Conservation (phyloP, 140 eudicot species). For the Erigeron philadelphicus region DNA sequence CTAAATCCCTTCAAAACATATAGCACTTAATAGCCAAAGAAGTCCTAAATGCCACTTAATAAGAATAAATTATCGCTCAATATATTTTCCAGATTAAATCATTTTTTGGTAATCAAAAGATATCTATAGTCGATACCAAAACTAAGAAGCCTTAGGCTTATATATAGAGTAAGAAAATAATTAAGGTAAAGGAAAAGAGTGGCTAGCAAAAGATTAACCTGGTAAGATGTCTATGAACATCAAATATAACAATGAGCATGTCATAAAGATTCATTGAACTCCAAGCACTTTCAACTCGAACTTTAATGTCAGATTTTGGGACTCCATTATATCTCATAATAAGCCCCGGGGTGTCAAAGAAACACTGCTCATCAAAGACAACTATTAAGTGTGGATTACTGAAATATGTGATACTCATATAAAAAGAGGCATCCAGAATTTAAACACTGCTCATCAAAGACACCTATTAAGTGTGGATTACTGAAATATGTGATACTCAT, state of each 20-base stretch:
- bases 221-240: conserved; percentile 88
- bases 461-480: conserved; percentile 19
- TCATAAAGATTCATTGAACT: conserved; percentile 72
- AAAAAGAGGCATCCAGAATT: neutral
- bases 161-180: neutral
- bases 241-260: conserved; percentile 73
- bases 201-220: conserved; percentile 43
- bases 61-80: neutral
- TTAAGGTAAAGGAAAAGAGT: conserved; percentile 1
- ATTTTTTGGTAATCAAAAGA: too few relatives aligned
- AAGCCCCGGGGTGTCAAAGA: conserved; percentile 97
- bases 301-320: conserved; percentile 71
- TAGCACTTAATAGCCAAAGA: neutral
- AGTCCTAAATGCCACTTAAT: neutral
- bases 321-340: conserved; percentile 61
- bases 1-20: neutral
- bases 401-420: conserved; percentile 2
- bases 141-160: neutral
- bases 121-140: too few relatives aligned
- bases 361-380: conserved; percentile 58
- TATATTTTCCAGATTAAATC: too few relatives aligned
- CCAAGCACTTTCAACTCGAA: conserved; percentile 78
- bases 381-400: conserved; percentile 16
- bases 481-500: neutral
- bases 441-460: conserved; percentile 52